Evolutionary conservation across 768 basidiomycete species (phyloP), one percentile per base, ranked within the genome.

Genomic region (Suillus luteus): DNA sequence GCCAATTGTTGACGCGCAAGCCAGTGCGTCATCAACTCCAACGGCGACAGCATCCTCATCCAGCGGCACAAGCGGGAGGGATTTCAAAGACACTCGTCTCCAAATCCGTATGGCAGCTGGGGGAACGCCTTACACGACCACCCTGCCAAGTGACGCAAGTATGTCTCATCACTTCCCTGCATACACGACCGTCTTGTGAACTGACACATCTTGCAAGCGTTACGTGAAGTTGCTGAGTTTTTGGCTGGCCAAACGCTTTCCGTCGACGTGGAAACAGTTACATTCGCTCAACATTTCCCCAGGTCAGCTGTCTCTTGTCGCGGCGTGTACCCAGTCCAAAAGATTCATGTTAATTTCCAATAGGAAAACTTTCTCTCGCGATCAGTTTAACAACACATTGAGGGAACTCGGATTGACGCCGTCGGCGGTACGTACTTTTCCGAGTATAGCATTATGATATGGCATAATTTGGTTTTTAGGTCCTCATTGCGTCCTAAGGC

Each of bases 21-120:
- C 77, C 15, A 52, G 75, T 14, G 68, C 76, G 1, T 66, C 80
- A 5, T 68, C 78, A 9, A 67, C 81, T 3, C 64, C 82, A 0
- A 69, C 77, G 0, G 67, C 81, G 0, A 65, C 80, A 0, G 43
- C 70, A 1, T 64, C 79, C 41, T 73, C 81, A 9, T 77, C 80
- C 5, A 76, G 82, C 1, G 70, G 79, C 22, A 75, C 77, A 0
- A 78, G 87, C 7, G 86, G 91, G 24, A 89, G 85, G 68, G 93
- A 96, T 61, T 95, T 90, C 73, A 88, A 87, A 60, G 89, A 95
- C 70, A 95, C 96, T 2, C 80, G 96, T 63, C 80, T 99, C 59
- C 96, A 96, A 78, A 95, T 97, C 64, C 86, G 96, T 31, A 78
- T 97, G 72, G 86, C 91, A 19, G 86, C 84, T 6, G 95, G 94